phyloP scores from a whole-genome alignment of 495 filamentous ascomycete genomes.

The Tuber microsphaerosporum region DNA sequence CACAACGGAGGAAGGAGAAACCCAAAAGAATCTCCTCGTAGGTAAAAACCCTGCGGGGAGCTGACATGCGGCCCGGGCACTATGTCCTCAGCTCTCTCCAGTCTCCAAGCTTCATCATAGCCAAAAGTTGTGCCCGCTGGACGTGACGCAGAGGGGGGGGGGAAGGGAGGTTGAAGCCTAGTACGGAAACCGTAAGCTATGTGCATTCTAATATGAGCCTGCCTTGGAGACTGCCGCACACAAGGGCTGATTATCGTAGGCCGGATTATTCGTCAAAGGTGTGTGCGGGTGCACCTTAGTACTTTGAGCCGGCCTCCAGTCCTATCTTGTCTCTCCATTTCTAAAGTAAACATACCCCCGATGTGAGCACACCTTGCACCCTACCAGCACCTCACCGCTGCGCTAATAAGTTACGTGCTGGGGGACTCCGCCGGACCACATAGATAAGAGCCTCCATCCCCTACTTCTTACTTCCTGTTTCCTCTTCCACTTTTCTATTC shows the following conservation, averaged over 20 bases:
- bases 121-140: no score
- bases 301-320: background rate
- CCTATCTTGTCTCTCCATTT: constrained; percentile 14
- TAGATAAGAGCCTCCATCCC: constrained; percentile 4
- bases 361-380: constrained; percentile 8
- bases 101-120: background rate
- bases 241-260: background rate
- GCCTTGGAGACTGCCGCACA: background rate
- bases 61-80: background rate
- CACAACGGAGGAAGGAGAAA: constrained; percentile 2
- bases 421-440: background rate
- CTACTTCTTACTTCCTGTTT: background rate
- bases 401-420: background rate
- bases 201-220: background rate
- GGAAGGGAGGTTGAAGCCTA: background rate
- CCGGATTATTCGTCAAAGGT: background rate
- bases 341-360: constrained; percentile 25
- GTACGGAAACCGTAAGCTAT: background rate
- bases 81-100: background rate
- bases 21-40: constrained; percentile 6
- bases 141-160: background rate
- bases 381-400: background rate
- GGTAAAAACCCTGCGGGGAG: background rate
- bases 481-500: constrained; percentile 1
- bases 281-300: background rate